phyloP scores from a whole-genome alignment of 108 stramenopile species.

The Parietichytrium sp. region DNA sequence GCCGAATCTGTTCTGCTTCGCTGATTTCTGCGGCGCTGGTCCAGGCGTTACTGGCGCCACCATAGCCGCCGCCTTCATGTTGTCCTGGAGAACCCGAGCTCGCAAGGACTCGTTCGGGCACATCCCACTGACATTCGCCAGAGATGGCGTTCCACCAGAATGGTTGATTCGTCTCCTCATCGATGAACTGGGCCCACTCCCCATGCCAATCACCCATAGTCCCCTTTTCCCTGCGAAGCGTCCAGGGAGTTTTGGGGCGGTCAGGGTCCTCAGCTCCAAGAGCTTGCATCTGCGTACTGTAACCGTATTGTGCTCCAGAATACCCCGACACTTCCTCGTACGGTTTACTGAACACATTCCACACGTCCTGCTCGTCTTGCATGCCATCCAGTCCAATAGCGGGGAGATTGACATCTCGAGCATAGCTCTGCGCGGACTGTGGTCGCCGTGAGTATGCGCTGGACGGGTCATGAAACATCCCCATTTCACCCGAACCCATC shows the following conservation, averaged over 20 bases:
- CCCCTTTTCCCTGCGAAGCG: background rate
- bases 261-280: conserved; percentile 11
- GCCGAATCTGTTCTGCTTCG: conserved; percentile 8
- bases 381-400: background rate
- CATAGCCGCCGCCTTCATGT: background rate
- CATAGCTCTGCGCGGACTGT: background rate
- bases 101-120: background rate
- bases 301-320: too few species aligned
- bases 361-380: background rate
- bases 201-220: background rate
- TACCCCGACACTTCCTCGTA: background rate
- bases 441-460: too few species aligned
- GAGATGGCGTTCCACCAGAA: conserved; percentile 30
- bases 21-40: background rate
- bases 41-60: background rate
- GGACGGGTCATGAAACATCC: too few species aligned
- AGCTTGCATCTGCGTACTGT: too few species aligned
- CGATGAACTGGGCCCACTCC: conserved; percentile 34
- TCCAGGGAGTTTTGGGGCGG: conserved; percentile 5
- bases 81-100: background rate
- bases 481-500: too few species aligned
- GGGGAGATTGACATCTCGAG: background rate
- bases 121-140: background rate
- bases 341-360: background rate
- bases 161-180: conserved; percentile 2